Evolutionary conservation across 176 grass and related monocot species (phyloP).

Genomic region (Chrysopogon serrulatus): DNA sequence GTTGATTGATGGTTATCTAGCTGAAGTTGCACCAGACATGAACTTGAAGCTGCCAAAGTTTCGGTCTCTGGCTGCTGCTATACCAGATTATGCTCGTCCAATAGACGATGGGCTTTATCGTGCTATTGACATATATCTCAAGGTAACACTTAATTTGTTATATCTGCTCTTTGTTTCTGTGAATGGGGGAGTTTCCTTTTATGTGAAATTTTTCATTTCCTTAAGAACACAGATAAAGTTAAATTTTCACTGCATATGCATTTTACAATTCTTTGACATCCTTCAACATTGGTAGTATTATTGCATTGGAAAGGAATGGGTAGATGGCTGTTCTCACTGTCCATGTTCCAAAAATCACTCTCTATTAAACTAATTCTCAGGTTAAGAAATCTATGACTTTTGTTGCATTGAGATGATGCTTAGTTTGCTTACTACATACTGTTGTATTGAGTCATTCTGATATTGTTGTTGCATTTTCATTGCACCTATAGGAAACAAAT

Average conservation of each 20-base stretch:
- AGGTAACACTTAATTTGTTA: conserved; percentile 42
- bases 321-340: background rate
- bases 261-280: background rate
- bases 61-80: conserved; percentile 56
- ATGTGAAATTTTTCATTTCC: background rate
- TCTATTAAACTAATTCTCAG: too few species aligned
- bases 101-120: conserved; percentile 81
- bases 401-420: background rate
- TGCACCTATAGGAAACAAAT: background rate
- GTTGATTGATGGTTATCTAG: conserved; percentile 79
- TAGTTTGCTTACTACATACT: background rate
- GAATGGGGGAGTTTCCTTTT: background rate
- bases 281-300: background rate
- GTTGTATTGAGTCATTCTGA: background rate
- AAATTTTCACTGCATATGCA: background rate
- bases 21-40: conserved; percentile 83
- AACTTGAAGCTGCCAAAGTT: conserved; percentile 70
- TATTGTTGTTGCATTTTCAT: background rate
- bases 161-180: background rate
- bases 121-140: conserved; percentile 85
- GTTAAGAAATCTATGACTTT: background rate
- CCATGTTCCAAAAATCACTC: background rate
- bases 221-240: background rate
- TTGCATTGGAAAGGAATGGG: background rate
- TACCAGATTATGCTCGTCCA: conserved; percentile 74